Conservation (phyloP, 805 yeast species). For the Teunomyces aglyptinius region DNA sequence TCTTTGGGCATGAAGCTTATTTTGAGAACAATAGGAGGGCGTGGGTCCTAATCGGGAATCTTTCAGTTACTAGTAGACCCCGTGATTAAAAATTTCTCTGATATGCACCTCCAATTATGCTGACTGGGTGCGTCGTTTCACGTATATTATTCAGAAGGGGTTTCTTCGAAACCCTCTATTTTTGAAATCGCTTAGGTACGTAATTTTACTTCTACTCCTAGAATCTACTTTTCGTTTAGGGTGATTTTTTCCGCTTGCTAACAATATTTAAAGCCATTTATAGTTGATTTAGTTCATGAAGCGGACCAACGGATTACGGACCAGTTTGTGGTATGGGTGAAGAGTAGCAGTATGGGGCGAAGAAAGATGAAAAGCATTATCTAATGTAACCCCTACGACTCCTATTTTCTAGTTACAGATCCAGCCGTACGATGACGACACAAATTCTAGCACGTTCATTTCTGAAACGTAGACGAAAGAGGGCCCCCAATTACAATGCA, state of each 20-base stretch:
- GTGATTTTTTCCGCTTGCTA: neutral
- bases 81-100: neutral
- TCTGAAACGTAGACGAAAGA: neutral
- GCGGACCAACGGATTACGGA: neutral
- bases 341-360: neutral
- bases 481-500: neutral
- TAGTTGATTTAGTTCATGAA: neutral
- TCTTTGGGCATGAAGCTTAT: neutral
- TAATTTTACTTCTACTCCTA: neutral
- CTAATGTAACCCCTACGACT: neutral
- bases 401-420: neutral
- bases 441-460: neutral
- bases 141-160: neutral
- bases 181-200: neutral
- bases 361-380: neutral
- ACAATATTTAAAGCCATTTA: neutral
- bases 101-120: conserved; percentile 2
- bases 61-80: neutral
- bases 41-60: neutral
- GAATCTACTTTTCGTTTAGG: neutral
- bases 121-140: conserved; percentile 4
- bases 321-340: neutral
- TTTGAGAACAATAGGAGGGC: neutral
- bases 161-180: neutral
- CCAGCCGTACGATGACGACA: neutral